These are phyloP conservation scores for Flaveria sonorensis DNA, from an alignment of 129 eudicot genomes.

Conservation along the genomic window DNA sequence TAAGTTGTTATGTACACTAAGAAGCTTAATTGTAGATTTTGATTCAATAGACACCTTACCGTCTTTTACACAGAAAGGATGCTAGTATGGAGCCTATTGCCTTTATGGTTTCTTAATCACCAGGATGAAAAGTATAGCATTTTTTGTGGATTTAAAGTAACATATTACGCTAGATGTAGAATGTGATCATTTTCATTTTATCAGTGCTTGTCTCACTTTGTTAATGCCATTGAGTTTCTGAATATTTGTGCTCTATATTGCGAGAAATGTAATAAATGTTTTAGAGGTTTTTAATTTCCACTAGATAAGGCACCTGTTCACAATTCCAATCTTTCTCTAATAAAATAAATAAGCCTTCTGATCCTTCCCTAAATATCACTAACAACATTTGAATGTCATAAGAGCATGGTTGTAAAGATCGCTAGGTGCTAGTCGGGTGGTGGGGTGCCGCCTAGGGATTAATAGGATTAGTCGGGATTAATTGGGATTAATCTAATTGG, in stretches of 20 bases:
- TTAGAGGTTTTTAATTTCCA: not conserved
- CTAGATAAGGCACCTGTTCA: not conserved
- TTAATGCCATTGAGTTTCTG: conserved; percentile 3
- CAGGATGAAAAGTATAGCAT: not conserved
- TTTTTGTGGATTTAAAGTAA: conserved; percentile 7
- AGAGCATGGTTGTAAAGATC: not conserved
- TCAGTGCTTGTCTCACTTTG: not conserved
- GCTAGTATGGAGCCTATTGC: not conserved
- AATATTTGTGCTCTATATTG: not conserved
- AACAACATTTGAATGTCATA: not conserved
- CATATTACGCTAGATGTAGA: not conserved
- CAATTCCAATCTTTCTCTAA: not conserved
- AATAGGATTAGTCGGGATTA: too few species aligned
- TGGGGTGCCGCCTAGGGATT: too few species aligned
- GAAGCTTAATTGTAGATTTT: not conserved
- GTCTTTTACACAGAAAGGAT: not conserved
- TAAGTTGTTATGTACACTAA: conserved; percentile 34
- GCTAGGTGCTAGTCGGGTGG: too few species aligned
- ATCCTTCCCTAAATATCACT: not conserved
- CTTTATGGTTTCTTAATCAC: not conserved
- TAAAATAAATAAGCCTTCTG: not conserved
- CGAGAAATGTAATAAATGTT: not conserved
- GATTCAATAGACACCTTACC: not conserved
- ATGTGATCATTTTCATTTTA: not conserved
- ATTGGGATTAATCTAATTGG: too few species aligned